phyloP scores from a whole-genome alignment of 2,329 filamentous ascomycete species.

The Ophiostoma ips region DNA sequence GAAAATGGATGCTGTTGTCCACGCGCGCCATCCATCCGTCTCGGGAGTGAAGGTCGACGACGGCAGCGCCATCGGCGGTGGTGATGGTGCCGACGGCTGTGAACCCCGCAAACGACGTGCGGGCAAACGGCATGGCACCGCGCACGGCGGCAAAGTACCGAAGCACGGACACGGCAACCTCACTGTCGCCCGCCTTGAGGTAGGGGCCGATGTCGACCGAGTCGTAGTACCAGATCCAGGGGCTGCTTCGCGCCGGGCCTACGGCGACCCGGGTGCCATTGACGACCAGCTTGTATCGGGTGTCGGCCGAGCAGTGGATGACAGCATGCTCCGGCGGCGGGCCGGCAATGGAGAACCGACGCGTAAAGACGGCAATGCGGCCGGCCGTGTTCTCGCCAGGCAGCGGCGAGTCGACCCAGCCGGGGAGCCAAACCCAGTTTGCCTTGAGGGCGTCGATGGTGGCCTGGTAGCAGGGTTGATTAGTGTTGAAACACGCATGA shows the following conservation, averaged over 20 bases:
- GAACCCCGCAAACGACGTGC: conserved; percentile 18
- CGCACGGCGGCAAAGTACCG: conserved; percentile 17
- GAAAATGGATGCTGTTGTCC: conserved; percentile 17
- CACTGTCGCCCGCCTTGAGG: conserved; percentile 17
- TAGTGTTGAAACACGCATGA: background rate
- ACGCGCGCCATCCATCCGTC: conserved; percentile 16
- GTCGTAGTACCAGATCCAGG: conserved; percentile 22
- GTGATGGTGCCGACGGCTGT: conserved; percentile 15
- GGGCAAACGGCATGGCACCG: conserved; percentile 20
- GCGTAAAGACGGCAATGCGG: conserved; percentile 19
- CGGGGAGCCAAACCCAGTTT: conserved; percentile 25
- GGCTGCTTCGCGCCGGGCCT: conserved; percentile 24
- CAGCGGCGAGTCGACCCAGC: conserved; percentile 21
- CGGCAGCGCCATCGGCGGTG: background rate
- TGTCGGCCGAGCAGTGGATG: conserved; percentile 24
- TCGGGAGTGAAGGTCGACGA: conserved; percentile 10
- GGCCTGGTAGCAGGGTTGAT: conserved; percentile 13
- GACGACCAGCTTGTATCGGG: conserved; percentile 28
- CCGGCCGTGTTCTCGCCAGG: conserved; percentile 17
- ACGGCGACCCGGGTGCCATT: conserved; percentile 23
- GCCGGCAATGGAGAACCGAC: background rate
- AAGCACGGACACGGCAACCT: conserved; percentile 17
- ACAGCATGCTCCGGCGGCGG: conserved; percentile 6
- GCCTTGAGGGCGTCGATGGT: conserved; percentile 22
- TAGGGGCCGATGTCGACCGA: conserved; percentile 18